Conservation (phyloP, 805 yeast species). For the Candida namnaoensis region DNA sequence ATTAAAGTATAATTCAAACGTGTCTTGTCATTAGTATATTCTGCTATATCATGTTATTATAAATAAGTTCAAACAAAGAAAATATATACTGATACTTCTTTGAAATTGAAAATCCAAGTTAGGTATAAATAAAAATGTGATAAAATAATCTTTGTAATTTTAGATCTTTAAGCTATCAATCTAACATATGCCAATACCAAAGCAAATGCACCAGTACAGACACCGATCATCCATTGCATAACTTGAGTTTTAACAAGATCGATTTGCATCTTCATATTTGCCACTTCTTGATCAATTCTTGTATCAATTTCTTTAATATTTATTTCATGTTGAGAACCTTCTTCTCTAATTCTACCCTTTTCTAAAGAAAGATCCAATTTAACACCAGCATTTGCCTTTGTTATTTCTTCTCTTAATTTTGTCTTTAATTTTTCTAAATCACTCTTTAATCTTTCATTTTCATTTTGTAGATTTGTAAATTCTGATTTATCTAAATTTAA, state of each 20-base stretch:
- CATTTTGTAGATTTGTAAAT: constrained; percentile 71
- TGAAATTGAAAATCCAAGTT: no score
- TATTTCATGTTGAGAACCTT: constrained; percentile 83
- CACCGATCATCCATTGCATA: constrained; percentile 97
- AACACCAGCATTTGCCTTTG: constrained; percentile 84
- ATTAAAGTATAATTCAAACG: no score
- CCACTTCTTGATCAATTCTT: constrained; percentile 89
- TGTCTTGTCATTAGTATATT: no score
- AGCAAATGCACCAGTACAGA: constrained; percentile 96
- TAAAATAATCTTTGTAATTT: no score
- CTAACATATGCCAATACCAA: constrained; percentile 87
- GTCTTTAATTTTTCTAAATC: constrained; percentile 84
- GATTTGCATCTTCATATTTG: constrained; percentile 91
- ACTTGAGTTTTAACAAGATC: constrained; percentile 95
- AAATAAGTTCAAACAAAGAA: no score
- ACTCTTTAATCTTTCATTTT: constrained; percentile 75
- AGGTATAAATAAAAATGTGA: no score
- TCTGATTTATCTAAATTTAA: constrained; percentile 84
- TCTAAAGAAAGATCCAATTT: constrained; percentile 86
- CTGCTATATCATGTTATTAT: no score
- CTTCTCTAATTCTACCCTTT: constrained; percentile 93
- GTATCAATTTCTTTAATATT: constrained; percentile 93
- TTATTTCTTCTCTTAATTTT: constrained; percentile 81
- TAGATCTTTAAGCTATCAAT: constrained; percentile 41
- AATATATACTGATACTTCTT: no score